A percentile compares a stretch with the other conserved stretches of the same genome.
phyloP scores from a whole-genome alignment of 2,329 filamentous ascomycete species.

The Davidsoniella eucalypti region DNA sequence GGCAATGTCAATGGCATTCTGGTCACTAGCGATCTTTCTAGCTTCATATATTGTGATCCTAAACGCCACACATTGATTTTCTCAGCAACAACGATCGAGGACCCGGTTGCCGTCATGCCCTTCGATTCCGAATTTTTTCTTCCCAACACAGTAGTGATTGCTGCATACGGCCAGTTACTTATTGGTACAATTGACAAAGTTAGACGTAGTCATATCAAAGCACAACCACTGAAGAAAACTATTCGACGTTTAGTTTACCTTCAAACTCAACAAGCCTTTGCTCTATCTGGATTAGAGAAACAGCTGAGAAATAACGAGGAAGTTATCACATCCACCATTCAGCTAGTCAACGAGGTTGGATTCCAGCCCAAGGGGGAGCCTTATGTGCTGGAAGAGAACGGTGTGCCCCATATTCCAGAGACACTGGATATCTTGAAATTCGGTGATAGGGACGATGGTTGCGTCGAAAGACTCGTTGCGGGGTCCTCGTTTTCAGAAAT shows the following conservation, averaged over 20 bases:
- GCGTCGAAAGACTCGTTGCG: slow-evolving; percentile 69
- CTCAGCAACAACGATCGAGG: slow-evolving; percentile 81
- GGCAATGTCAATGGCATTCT: slow-evolving; percentile 52
- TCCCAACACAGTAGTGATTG: slow-evolving; percentile 64
- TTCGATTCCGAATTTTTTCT: slow-evolving; percentile 65
- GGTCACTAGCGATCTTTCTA: slow-evolving; percentile 85
- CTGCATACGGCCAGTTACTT: slow-evolving; percentile 58
- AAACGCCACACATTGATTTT: slow-evolving; percentile 78
- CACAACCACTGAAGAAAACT: slow-evolving; percentile 62
- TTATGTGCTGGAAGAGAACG: slow-evolving; percentile 38
- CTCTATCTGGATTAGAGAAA: slow-evolving; percentile 68
- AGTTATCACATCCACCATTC: slow-evolving; percentile 61
- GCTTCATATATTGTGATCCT: slow-evolving; percentile 60
- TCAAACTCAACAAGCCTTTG: slow-evolving; percentile 61
- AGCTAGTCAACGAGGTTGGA: slow-evolving; percentile 76
- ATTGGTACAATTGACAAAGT: slow-evolving; percentile 71
- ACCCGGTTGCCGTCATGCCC: slow-evolving; percentile 63
- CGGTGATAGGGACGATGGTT: slow-evolving; percentile 35
- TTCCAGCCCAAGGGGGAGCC: slow-evolving; percentile 62
- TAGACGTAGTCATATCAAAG: slow-evolving; percentile 73
- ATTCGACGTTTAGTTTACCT: slow-evolving; percentile 81
- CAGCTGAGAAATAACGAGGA: slow-evolving; percentile 57
- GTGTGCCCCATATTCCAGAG: slow-evolving; percentile 58
- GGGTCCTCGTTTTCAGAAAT: slow-evolving; percentile 49
- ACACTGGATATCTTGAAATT: slow-evolving; percentile 65